Percentiles rank a stretch among this genome's conserved stretches.
phyloP scores from a whole-genome alignment of 257 asterid genomes.

The Ajuga chamaepitys region DNA sequence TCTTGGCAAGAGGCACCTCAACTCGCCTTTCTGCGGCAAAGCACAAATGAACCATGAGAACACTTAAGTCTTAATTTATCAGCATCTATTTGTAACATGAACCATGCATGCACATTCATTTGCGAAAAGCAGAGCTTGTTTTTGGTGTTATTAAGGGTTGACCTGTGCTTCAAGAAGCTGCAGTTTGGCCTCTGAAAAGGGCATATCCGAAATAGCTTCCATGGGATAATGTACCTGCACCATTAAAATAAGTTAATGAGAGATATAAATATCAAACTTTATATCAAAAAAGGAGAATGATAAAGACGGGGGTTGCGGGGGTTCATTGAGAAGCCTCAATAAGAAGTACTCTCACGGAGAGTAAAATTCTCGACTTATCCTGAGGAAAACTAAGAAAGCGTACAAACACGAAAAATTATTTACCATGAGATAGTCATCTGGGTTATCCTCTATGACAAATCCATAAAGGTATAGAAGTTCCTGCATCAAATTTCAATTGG shows the following conservation, averaged over 20 bases:
- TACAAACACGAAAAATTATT: slow-evolving; percentile 4
- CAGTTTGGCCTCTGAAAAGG: slow-evolving; percentile 64
- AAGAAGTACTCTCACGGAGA: neutral
- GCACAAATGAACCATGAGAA: neutral
- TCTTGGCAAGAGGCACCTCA: slow-evolving; percentile 74
- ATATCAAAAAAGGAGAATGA: neutral
- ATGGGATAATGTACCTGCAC: slow-evolving; percentile 74
- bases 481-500: slow-evolving; percentile 39
- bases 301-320: neutral
- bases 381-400: neutral
- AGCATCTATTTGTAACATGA: neutral
- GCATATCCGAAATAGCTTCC: slow-evolving; percentile 59
- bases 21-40: slow-evolving; percentile 62
- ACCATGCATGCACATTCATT: neutral
- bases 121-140: neutral
- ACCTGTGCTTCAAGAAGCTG: slow-evolving; percentile 98
- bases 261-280: neutral
- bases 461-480: slow-evolving; percentile 93
- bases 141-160: neutral
- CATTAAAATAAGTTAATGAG: slow-evolving; percentile 3
- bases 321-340: neutral
- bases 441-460: slow-evolving; percentile 68
- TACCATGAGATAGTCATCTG: slow-evolving; percentile 95
- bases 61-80: neutral
- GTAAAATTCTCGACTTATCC: neutral